Conservation (phyloP, 805 yeast species). For the Grigorovia humatica region DNA sequence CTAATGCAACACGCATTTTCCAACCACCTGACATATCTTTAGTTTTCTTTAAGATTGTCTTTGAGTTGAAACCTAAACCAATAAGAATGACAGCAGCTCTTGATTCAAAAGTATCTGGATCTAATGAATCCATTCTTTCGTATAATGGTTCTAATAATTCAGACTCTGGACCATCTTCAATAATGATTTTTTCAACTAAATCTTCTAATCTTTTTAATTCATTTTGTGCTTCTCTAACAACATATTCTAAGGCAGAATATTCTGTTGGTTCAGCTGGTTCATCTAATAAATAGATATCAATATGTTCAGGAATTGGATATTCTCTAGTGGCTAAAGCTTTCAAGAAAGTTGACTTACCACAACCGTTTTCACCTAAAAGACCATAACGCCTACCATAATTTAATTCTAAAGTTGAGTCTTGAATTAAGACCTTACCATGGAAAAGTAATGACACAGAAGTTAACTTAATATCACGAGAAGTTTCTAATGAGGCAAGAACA, state of each 20-base stretch:
- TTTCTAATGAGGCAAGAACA: conserved; percentile 77
- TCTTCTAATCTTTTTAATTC: conserved; percentile 88
- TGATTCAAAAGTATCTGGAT: conserved; percentile 89
- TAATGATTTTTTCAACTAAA: conserved; percentile 77
- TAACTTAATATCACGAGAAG: conserved; percentile 89
- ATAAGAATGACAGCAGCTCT: conserved; percentile 92
- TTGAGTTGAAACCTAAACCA: conserved; percentile 91
- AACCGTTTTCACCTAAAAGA: conserved; percentile 94
- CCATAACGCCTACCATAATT: conserved; percentile 98
- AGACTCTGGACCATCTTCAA: conserved; percentile 90
- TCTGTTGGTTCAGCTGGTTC: conserved; percentile 97
- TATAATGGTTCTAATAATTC: conserved; percentile 76
- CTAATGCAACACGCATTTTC: conserved; percentile 99
- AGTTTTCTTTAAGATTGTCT: conserved; percentile 84
- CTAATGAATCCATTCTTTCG: conserved; percentile 93
- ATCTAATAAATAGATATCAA: conserved; percentile 86
- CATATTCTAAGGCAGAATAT: conserved; percentile 87
- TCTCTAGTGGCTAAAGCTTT: conserved; percentile 93
- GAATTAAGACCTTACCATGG: conserved; percentile 95
- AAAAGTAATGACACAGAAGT: conserved; percentile 83
- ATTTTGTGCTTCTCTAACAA: conserved; percentile 90
- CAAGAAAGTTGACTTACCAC: conserved; percentile 94
- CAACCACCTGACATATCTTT: conserved; percentile 99
- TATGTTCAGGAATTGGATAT: conserved; percentile 84
- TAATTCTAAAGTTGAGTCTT: conserved; percentile 84